Conservation (phyloP, 1,284 basidiomycete species). For the Peniophora sp. region DNA sequence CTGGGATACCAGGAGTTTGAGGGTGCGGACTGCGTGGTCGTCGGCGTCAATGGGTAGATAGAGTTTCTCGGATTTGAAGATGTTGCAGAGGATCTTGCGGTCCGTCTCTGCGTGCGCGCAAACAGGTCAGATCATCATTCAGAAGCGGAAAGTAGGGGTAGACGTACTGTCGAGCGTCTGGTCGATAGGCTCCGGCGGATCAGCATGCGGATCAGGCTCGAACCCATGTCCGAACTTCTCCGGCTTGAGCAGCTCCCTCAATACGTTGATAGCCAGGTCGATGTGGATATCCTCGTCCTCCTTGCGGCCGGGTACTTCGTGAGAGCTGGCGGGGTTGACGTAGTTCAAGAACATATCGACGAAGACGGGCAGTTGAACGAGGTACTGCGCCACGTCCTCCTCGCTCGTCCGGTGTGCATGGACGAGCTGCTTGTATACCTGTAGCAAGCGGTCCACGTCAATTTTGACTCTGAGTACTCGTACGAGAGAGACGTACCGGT, state of each 20-base stretch:
- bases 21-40: constrained; percentile 48
- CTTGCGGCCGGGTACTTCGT: constrained; percentile 26
- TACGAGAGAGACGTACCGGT: background rate
- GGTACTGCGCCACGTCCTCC: constrained; percentile 54
- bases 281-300: constrained; percentile 60
- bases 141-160: background rate
- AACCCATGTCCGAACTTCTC: constrained; percentile 35
- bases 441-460: constrained; percentile 38
- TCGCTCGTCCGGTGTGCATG: constrained; percentile 69
- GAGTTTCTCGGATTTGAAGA: constrained; percentile 60
- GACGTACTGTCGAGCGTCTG: constrained; percentile 8
- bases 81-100: constrained; percentile 75
- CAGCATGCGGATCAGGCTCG: constrained; percentile 8
- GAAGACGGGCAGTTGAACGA: constrained; percentile 78
- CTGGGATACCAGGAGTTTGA: constrained; percentile 53
- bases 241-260: constrained; percentile 49
- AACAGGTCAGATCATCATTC: constrained; percentile 1
- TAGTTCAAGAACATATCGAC: constrained; percentile 86
- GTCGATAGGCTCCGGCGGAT: constrained; percentile 3
- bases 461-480: constrained; percentile 1
- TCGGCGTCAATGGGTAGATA: constrained; percentile 66
- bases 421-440: constrained; percentile 63
- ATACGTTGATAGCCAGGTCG: constrained; percentile 71
- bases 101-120: constrained; percentile 50
- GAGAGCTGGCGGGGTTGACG: constrained; percentile 81